These are phyloP conservation scores for Penicillium egyptiacum DNA, from an alignment of 495 filamentous ascomycete species.

Conservation along the genomic window DNA sequence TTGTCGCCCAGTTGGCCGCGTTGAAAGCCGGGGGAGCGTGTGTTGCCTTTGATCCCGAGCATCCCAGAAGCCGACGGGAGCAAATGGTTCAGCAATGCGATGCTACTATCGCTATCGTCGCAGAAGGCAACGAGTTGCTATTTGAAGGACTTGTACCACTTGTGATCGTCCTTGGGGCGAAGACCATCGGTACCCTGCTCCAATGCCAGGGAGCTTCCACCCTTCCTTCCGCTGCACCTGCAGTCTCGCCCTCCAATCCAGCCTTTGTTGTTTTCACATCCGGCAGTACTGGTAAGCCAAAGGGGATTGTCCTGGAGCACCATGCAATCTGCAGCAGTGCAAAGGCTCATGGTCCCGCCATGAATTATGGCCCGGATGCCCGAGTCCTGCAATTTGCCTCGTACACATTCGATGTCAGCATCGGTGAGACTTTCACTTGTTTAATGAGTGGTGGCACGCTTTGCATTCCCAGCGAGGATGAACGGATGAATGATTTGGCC, in stretches of 20 bases:
- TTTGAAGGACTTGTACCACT: background rate
- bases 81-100: background rate
- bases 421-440: slow-evolving; percentile 4
- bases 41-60: slow-evolving; percentile 23
- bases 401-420: background rate
- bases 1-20: background rate
- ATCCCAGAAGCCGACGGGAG: slow-evolving; percentile 5
- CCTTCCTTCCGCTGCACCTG: too few species aligned
- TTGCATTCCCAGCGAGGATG: slow-evolving; percentile 46
- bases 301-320: slow-evolving; percentile 45
- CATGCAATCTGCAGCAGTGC: background rate
- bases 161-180: background rate
- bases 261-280: slow-evolving; percentile 38
- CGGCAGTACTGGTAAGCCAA: slow-evolving; percentile 38
- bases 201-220: background rate
- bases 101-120: background rate
- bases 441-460: slow-evolving; percentile 40
- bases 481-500: slow-evolving; percentile 31
- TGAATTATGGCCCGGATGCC: slow-evolving; percentile 33
- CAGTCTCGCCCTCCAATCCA: background rate
- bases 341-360: slow-evolving; percentile 34
- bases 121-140: background rate
- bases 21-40: background rate
- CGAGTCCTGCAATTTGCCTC: slow-evolving; percentile 1
- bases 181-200: background rate